These are phyloP conservation scores for Puccinia polysora DNA, from an alignment of 1,284 basidiomycete species.

Conservation along the genomic window DNA sequence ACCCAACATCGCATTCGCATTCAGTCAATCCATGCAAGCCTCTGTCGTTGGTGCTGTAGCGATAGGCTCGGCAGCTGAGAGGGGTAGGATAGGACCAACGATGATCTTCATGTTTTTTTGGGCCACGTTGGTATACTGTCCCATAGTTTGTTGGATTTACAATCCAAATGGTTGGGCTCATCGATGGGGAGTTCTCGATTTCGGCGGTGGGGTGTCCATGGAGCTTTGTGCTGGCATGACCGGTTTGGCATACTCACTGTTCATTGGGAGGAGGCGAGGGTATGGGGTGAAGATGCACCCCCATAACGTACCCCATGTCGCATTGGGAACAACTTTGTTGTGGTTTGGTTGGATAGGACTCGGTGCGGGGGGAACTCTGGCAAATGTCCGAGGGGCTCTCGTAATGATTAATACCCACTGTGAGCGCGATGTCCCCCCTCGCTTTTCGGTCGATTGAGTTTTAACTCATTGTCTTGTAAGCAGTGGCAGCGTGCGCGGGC, in stretches of 20 bases:
- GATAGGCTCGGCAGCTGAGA: conserved; percentile 70
- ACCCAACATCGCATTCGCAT: conserved; percentile 30
- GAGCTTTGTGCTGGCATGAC: conserved; percentile 85
- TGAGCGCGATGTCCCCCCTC: background rate
- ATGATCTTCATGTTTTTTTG: conserved; percentile 83
- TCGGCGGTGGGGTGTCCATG: conserved; percentile 87
- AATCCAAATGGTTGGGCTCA: conserved; percentile 81
- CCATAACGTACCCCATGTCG: conserved; percentile 84
- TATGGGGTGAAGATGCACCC: conserved; percentile 81
- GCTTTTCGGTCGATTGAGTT: background rate
- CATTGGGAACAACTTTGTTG: conserved; percentile 77
- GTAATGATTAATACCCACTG: conserved; percentile 81
- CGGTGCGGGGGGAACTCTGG: conserved; percentile 69
- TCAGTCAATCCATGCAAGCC: conserved; percentile 52
- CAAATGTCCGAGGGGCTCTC: conserved; percentile 79
- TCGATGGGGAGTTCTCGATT: conserved; percentile 85
- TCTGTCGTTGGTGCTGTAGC: conserved; percentile 58
- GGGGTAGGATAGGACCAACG: conserved; percentile 77
- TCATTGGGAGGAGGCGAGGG: conserved; percentile 79
- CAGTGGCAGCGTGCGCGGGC: conserved; percentile 65
- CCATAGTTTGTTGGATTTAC: conserved; percentile 89
- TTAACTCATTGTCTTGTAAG: background rate
- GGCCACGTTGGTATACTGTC: conserved; percentile 74
- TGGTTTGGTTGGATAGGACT: conserved; percentile 93
- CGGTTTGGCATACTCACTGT: conserved; percentile 83